Evolutionary conservation across 257 asterid species (phyloP).

Genomic region (Solanum okadae): DNA sequence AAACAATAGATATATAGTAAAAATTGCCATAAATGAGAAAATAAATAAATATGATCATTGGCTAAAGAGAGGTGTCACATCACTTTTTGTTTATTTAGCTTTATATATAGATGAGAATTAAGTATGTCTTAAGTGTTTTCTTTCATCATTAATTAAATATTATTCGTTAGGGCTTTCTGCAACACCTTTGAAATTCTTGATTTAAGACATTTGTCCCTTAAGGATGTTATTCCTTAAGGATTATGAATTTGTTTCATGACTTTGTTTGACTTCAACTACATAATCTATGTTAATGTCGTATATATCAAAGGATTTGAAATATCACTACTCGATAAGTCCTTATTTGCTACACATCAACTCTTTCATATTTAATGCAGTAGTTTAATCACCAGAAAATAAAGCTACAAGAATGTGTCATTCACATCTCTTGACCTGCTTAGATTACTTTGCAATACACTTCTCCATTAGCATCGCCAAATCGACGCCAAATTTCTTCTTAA

Average conservation of each 20-base stretch:
- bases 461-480: neutral
- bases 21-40: no score
- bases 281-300: no score
- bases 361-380: neutral
- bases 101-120: no score
- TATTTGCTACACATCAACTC: neutral
- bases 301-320: no score
- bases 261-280: neutral
- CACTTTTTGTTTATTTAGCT: no score
- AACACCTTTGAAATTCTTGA: no score
- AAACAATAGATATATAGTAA: no score
- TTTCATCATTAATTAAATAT: neutral
- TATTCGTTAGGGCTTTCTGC: neutral
- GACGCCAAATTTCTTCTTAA: neutral
- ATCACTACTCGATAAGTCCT: no score
- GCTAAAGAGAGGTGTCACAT: no score
- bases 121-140: no score
- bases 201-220: neutral
- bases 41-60: no score
- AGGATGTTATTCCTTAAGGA: neutral
- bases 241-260: neutral
- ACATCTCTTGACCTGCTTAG: neutral
- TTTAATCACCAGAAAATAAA: no score
- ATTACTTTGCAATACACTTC: neutral
- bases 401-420: neutral